Evolutionary conservation across 2,329 filamentous ascomycete species (phyloP), one percentile per base, ranked within the genome.

Genomic region (Claviceps sp.): DNA sequence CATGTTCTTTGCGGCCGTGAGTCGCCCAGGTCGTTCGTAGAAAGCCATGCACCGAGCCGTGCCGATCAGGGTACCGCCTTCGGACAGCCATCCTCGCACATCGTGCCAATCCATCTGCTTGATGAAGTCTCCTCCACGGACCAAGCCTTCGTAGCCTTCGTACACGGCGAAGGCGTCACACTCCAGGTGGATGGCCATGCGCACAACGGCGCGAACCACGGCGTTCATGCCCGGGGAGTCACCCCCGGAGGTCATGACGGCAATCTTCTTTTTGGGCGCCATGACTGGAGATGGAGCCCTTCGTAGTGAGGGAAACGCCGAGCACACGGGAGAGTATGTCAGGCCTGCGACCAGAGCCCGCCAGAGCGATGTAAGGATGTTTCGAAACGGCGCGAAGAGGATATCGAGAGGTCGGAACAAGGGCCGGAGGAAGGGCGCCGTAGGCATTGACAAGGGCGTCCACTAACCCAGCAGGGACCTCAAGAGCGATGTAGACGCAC

Each of bases 211-310:
- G 55, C 90, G 81, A 40, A 96, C 88, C 38, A 87, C 87, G 55
- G 83, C 88, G 69, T 93, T 95, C 90, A 96, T 96, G 66, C 90
- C 90, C 2, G 88, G 90, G 58, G 88, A 88, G 76, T 96, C 90
- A 63, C 90, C 90, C 64, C 90, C 90, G 60, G 87, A 94, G 63
- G 90, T 96, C 84, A 96, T 88, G 67, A 96, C 82, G 58, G 84
- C 90, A 66, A 96, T 91, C 69, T 79, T 80, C 69, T 81, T 81
- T 63, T 74, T 79, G 53, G 68, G 64, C 45, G 69, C 67, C 74
- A 77, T 74, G 50, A 54, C 64, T 56, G 56, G 42, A 52, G 55
- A 51, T 18, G n/a, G 26, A 46, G 45, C 34, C 55, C 55, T 51
- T 42, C 55, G 53, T 50, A 50, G 50, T 38, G 55, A 51, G 46